phyloP scores from a whole-genome alignment of 2,329 filamentous ascomycete genomes.

The Pseudovirgaria hyperparasitica region DNA sequence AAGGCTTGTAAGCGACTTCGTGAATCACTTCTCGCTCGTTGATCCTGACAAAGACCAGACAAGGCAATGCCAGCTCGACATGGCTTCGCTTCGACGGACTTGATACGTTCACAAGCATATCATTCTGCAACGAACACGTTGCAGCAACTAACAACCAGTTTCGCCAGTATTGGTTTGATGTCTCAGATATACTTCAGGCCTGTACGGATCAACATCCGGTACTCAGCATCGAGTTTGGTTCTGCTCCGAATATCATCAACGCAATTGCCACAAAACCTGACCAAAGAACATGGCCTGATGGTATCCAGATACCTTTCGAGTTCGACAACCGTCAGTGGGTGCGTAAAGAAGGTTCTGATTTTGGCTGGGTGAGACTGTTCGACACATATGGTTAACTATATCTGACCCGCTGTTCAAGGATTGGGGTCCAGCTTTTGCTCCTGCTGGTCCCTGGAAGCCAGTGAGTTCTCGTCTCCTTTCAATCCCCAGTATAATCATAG shows the following conservation, averaged over 20 bases:
- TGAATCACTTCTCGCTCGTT: not conserved
- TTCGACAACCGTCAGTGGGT: slow-evolving; percentile 43
- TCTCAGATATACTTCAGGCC: slow-evolving; percentile 32
- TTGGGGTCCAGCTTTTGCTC: slow-evolving; percentile 48
- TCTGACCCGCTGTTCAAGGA: no score
- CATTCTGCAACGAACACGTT: slow-evolving; percentile 41
- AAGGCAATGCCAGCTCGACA: slow-evolving; percentile 25
- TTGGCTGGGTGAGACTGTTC: slow-evolving; percentile 43
- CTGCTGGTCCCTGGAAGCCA: slow-evolving; percentile 50
- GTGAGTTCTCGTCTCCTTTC: slow-evolving; percentile 19
- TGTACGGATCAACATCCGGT: slow-evolving; percentile 29
- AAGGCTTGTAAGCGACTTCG: slow-evolving; percentile 6
- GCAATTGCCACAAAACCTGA: slow-evolving; percentile 38
- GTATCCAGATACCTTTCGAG: slow-evolving; percentile 37
- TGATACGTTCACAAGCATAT: slow-evolving; percentile 47
- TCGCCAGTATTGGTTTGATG: slow-evolving; percentile 47
- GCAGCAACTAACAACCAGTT: slow-evolving; percentile 51
- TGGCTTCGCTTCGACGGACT: slow-evolving; percentile 50
- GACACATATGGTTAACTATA: not conserved
- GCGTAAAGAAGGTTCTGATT: slow-evolving; percentile 49
- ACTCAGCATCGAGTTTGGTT: slow-evolving; percentile 43
- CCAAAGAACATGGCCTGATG: slow-evolving; percentile 38
- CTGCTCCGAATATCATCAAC: slow-evolving; percentile 40
- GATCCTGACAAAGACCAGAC: slow-evolving; percentile 5
- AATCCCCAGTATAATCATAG: no score